phyloP scores from a whole-genome alignment of 208 protist genomes.

The Acanthamoeba triangularis region DNA sequence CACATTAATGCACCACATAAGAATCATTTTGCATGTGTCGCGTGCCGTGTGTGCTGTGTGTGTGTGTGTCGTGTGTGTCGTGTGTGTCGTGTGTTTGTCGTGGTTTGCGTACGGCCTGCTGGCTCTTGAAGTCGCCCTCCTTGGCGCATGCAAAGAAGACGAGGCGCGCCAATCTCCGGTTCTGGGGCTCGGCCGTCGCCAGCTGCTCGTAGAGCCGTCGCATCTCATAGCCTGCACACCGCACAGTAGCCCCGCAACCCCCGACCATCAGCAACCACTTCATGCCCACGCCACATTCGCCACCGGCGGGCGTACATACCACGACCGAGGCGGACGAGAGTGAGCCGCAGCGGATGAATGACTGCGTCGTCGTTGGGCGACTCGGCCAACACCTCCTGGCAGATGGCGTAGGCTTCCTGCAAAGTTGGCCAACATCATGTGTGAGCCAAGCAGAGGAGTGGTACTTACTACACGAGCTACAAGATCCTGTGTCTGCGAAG shows the following conservation, averaged over 20 bases:
- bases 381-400: slow-evolving; percentile 44
- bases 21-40: neutral
- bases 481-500: too few relatives aligned
- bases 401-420: slow-evolving; percentile 45
- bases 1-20: neutral
- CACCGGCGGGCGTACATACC: neutral
- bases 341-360: slow-evolving; percentile 29
- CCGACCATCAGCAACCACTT: neutral
- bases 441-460: too few relatives aligned
- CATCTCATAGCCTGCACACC: slow-evolving; percentile 16
- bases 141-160: slow-evolving; percentile 69
- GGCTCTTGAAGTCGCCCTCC: slow-evolving; percentile 54
- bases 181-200: neutral
- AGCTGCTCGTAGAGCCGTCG: slow-evolving; percentile 10
- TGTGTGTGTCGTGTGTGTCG: neutral
- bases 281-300: neutral
- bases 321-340: slow-evolving; percentile 25
- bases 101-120: slow-evolving; percentile 36
- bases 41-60: neutral
- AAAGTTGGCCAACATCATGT: neutral
- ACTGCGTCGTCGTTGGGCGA: slow-evolving; percentile 4
- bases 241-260: neutral
- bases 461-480: too few relatives aligned
- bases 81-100: neutral
- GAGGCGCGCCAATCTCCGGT: neutral